Evolutionary conservation across 2,329 filamentous ascomycete species (phyloP).

Genomic region (Penicillium sp.): DNA sequence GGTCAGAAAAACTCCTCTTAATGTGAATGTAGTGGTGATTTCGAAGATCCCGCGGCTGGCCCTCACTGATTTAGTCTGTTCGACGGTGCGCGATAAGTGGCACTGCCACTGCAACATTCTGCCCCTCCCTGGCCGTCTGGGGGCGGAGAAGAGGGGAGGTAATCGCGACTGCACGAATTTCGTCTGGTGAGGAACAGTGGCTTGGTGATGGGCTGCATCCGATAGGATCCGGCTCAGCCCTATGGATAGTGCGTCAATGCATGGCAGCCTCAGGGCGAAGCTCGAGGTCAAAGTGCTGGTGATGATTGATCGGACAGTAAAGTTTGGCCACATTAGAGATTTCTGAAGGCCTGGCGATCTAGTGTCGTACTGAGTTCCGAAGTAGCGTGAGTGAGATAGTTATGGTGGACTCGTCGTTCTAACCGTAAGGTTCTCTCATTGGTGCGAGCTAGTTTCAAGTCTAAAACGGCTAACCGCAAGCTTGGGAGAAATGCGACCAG

Average conservation of each 20-base stretch:
- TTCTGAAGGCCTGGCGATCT: background rate
- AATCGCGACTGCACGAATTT: background rate
- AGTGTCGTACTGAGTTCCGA: background rate
- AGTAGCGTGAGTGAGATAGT: background rate
- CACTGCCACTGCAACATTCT: background rate
- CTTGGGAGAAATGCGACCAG: background rate
- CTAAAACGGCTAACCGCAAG: constrained; percentile 1
- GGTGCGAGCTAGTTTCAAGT: constrained; percentile 11
- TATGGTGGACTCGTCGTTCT: background rate
- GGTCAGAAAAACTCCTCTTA: background rate
- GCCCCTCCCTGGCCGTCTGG: background rate
- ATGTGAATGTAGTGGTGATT: background rate
- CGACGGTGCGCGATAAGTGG: background rate
- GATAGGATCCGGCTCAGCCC: constrained; percentile 3
- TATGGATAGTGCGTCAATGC: background rate
- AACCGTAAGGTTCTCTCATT: constrained; percentile 6
- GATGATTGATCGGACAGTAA: background rate
- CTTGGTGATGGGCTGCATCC: background rate
- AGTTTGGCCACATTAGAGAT: background rate
- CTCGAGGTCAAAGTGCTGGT: background rate
- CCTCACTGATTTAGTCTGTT: background rate
- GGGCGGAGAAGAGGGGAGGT: background rate
- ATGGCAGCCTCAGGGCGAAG: background rate
- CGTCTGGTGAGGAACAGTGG: background rate
- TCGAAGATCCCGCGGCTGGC: background rate